Conservation (phyloP, 768 basidiomycete genomes). For the Albatrellus ellisii region DNA sequence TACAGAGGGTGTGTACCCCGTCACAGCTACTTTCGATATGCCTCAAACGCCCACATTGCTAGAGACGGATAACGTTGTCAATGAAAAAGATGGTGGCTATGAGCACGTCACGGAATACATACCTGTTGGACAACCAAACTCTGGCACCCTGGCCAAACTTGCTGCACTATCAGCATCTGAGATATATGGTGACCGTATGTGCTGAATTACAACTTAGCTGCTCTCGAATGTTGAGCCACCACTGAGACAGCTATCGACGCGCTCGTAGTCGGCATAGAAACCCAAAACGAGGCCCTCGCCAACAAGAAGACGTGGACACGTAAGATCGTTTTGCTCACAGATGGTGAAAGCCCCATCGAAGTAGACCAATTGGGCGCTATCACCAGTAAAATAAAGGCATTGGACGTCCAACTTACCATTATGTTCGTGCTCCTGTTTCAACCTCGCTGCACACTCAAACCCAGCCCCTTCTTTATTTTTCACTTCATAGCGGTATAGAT, state of each 20-base stretch:
- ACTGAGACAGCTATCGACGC: constrained; percentile 73
- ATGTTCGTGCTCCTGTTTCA: constrained; percentile 36
- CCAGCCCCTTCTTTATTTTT: constrained; percentile 7
- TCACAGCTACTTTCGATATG: not conserved
- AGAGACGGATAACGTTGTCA: constrained; percentile 59
- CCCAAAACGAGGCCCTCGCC: constrained; percentile 51
- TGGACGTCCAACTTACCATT: constrained; percentile 48
- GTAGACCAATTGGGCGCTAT: constrained; percentile 66
- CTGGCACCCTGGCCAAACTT: constrained; percentile 51
- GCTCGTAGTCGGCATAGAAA: constrained; percentile 75
- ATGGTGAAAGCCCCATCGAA: constrained; percentile 67
- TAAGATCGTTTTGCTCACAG: constrained; percentile 74
- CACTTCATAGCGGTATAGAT: constrained; percentile 58
- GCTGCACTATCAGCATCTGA: constrained; percentile 44
- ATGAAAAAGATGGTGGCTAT: constrained; percentile 52
- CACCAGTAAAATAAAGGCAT: constrained; percentile 45
- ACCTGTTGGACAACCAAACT: constrained; percentile 51
- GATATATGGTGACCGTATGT: constrained; percentile 54
- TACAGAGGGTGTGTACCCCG: constrained; percentile 43
- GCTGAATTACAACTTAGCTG: not conserved
- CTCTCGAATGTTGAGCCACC: constrained; percentile 2
- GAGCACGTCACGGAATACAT: constrained; percentile 63
- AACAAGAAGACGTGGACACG: constrained; percentile 77
- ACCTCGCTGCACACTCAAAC: not conserved
- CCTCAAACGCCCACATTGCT: not conserved